Percentiles rank a stretch among this genome's conserved stretches.
Conservation (phyloP, 169 alveolate genomes). For the Plasmodium knowlesi region DNA sequence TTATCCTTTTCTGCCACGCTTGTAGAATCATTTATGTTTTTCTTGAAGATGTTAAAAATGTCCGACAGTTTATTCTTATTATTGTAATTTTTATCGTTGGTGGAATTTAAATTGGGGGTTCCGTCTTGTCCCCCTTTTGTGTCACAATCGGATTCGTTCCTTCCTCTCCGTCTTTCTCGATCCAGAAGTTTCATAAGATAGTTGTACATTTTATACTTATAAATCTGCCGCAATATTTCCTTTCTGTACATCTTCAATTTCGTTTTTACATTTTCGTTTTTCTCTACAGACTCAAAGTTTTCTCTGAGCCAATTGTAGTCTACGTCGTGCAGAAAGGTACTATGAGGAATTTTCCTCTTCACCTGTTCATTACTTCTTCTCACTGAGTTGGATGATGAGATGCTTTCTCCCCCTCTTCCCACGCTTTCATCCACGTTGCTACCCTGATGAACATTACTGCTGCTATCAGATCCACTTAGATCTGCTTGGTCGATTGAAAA, state of each 20-base stretch:
- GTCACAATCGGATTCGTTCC: not conserved
- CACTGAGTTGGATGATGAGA: not conserved
- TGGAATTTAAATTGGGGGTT: not conserved
- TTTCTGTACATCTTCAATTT: constrained; percentile 28
- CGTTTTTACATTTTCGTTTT: constrained; percentile 20
- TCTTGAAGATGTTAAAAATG: constrained; percentile 38
- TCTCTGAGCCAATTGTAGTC: not conserved
- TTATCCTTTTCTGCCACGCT: not conserved
- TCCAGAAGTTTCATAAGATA: constrained; percentile 43
- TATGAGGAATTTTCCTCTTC: not conserved
- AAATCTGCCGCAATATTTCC: constrained; percentile 32
- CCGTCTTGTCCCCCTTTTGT: not conserved
- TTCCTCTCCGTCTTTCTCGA: constrained; percentile 4
- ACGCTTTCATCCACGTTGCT: not conserved
- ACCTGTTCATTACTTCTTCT: not conserved
- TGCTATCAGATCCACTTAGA: not conserved
- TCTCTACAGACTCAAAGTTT: not conserved
- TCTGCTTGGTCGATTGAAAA: constrained; percentile 30
- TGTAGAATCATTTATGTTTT: constrained; percentile 28
- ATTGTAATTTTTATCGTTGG: not conserved
- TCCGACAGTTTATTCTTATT: constrained; percentile 32
- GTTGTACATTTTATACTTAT: constrained; percentile 29
- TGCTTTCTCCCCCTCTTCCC: not conserved
- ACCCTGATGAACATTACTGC: not conserved
- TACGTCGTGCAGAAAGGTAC: not conserved